These are phyloP conservation scores for Yarrowia osloensis DNA, from an alignment of 805 yeast genomes.

Conservation along the genomic window DNA sequence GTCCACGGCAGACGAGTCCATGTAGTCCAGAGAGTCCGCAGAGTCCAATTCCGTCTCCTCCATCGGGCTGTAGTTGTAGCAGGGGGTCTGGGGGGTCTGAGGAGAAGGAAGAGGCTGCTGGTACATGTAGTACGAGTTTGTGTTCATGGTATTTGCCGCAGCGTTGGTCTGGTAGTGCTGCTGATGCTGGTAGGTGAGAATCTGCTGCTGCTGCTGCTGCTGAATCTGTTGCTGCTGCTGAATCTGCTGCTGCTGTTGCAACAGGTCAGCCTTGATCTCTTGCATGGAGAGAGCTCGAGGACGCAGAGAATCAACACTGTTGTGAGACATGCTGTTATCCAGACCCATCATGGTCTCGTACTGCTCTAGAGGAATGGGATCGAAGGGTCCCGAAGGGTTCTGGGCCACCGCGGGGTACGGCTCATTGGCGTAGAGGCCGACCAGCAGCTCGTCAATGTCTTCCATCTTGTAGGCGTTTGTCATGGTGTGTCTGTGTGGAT, in stretches of 20 bases:
- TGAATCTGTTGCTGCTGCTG: not conserved
- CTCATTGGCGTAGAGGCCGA: not conserved
- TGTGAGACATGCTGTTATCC: not conserved
- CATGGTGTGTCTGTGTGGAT: not conserved
- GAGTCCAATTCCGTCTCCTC: not conserved
- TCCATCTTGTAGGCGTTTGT: not conserved
- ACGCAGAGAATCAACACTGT: not conserved
- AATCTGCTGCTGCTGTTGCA: not conserved
- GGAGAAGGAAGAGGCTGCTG: not conserved
- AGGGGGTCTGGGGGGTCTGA: not conserved
- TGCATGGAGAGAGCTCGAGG: not conserved
- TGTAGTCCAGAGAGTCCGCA: not conserved
- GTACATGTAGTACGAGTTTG: conserved; percentile 22
- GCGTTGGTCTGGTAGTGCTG: conserved; percentile 3
- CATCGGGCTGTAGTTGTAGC: not conserved
- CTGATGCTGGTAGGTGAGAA: conserved; percentile 5
- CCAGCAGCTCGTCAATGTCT: conserved; percentile 23
- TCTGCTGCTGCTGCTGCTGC: not conserved
- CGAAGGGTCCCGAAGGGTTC: not conserved
- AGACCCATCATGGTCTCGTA: conserved; percentile 8
- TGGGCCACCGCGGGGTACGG: not conserved
- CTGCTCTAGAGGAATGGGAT: conserved; percentile 5
- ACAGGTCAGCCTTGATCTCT: not conserved
- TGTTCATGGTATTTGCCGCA: not conserved
- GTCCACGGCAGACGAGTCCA: not conserved